Evolutionary conservation across 23 red algal species (phyloP), one percentile per base, ranked within the genome.

Genomic region (Cyanidiococcus yangmingshanensis): DNA sequence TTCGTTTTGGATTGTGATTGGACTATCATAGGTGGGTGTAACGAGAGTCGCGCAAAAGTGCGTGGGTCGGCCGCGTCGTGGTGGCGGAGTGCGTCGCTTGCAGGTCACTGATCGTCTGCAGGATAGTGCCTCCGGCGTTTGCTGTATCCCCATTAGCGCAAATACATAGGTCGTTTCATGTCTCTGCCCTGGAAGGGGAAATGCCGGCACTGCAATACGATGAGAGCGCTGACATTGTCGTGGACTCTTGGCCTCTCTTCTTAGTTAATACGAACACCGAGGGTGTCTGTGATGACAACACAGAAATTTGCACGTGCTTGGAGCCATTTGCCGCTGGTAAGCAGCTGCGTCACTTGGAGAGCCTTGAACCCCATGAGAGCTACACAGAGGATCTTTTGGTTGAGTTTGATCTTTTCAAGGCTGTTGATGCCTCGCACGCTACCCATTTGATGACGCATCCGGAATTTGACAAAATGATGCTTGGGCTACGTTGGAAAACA

Each of bases 351-450:
- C 63, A 35, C n/a, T 7, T 32, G 27, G n/a, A 35, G 12, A 25
- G 63, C 21, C 63, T 32, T 12, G 63, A 71, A 71, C 21, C 21
- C 7, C 7, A 35, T 71, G 63, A 35, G 63, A 71, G 63, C 32
- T 71, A 71, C 63, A 71, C 63, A 35, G 63, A 71, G 27, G 32
- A 71, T 30, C n/a, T 71, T 7, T 29, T 71, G 7, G 12, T 71
- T 7, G 63, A 71, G 27, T 71, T 71, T 30, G 63, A 35, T 30
- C 21, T 54, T 54, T 54, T 54, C 12, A 2, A 71, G 12, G 63
- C 16, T 71, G 63, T 12, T 30, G 7, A 35, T 7, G 21, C 63
- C 3, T 3, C 32, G 12, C 3, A 27, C 7, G 63, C n/a, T 2
- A 25, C 3, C 32, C n/a, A 71, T 7, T 29, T 25, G 15, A 27